Conservation (phyloP, 73 alveolate species). For the Tetrahymena malaccensis region DNA sequence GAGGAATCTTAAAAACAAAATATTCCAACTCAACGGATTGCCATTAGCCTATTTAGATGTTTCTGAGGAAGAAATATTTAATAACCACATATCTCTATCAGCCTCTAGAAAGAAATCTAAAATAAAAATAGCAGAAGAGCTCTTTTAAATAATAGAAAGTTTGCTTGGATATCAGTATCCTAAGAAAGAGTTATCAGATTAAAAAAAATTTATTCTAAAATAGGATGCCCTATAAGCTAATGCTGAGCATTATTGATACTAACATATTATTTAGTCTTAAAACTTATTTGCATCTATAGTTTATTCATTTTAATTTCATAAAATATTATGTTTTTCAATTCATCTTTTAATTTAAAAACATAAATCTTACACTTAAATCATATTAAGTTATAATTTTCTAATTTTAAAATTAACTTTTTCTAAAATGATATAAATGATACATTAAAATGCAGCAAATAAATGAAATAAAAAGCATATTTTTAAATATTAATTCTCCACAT, state of each 20-base stretch:
- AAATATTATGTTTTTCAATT: too few species aligned
- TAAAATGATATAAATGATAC: too few species aligned
- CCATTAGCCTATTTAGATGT: background rate
- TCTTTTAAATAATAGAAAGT: background rate
- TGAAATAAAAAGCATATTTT: too few species aligned
- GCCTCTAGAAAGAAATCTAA: background rate
- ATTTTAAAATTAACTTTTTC: too few species aligned
- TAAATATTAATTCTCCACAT: too few species aligned
- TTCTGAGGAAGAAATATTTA: background rate
- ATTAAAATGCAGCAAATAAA: too few species aligned
- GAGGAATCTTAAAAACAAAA: background rate
- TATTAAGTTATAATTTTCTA: too few species aligned
- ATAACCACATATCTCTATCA: background rate
- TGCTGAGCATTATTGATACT: background rate
- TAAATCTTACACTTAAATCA: too few species aligned
- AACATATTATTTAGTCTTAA: background rate
- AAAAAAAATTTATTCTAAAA: background rate
- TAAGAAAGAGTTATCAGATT: background rate
- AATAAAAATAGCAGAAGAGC: background rate
- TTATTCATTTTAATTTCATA: too few species aligned
- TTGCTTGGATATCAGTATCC: background rate
- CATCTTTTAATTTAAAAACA: too few species aligned
- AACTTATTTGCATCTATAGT: background rate
- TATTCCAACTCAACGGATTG: background rate
- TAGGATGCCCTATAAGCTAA: background rate